phyloP scores from a whole-genome alignment of 441 rosid species.

The Syzygium syzygioides region DNA sequence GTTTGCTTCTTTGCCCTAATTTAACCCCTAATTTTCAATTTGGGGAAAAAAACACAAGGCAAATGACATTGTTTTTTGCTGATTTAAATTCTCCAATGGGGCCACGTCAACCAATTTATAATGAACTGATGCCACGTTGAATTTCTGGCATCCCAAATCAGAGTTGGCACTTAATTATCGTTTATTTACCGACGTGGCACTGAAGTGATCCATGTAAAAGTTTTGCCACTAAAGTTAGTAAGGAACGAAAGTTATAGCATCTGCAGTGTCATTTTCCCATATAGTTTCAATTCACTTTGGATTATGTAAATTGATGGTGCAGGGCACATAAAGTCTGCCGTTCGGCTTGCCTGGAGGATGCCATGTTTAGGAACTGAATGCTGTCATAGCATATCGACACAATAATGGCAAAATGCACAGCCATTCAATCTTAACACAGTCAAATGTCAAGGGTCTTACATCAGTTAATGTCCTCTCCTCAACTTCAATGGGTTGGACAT shows the following conservation, averaged over 20 bases:
- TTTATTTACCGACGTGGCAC: neutral
- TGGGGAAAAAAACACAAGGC: neutral
- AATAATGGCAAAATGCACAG: neutral
- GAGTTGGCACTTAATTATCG: neutral
- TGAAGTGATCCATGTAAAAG: neutral
- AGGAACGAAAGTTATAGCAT: neutral
- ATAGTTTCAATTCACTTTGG: neutral
- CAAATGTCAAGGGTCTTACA: slow-evolving; percentile 38
- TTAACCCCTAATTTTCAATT: neutral
- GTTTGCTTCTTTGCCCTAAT: neutral
- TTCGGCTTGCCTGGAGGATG: neutral
- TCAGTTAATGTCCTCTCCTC: slow-evolving; percentile 50
- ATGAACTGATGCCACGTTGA: neutral
- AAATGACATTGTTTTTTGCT: neutral
- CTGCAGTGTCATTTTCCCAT: neutral
- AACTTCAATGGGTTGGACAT: slow-evolving; percentile 64
- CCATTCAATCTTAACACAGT: neutral
- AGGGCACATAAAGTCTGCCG: neutral
- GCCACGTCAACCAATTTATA: neutral
- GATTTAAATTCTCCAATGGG: neutral
- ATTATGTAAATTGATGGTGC: neutral
- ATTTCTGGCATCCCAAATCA: neutral
- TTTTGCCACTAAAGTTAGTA: neutral
- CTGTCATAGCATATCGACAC: neutral
- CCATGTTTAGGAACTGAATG: neutral